These are phyloP conservation scores for Colletotrichum sp. DNA, from an alignment of 2,329 filamentous ascomycete genomes.

Conservation along the genomic window DNA sequence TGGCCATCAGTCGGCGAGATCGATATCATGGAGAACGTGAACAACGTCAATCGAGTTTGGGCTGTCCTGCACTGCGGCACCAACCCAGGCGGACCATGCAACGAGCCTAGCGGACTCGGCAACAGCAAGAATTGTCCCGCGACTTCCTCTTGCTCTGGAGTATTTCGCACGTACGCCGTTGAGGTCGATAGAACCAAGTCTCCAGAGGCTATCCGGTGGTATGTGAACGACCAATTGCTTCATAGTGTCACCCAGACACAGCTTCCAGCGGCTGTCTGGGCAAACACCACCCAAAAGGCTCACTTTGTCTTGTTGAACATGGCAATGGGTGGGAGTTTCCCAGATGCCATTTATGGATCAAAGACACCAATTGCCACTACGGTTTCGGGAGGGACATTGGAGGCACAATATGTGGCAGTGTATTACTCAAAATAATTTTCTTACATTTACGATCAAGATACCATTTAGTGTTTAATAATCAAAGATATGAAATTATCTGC, in stretches of 20 bases:
- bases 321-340: slow-evolving; percentile 42
- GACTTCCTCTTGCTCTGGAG: neutral
- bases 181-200: slow-evolving; percentile 33
- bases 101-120: slow-evolving; percentile 51
- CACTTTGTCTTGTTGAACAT: slow-evolving; percentile 43
- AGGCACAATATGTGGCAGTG: neutral
- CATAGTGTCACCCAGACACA: slow-evolving; percentile 40
- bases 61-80: slow-evolving; percentile 58
- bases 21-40: slow-evolving; percentile 67
- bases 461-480: neutral
- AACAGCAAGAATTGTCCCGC: neutral
- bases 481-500: neutral
- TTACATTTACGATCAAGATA: neutral
- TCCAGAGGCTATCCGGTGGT: slow-evolving; percentile 54
- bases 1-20: slow-evolving; percentile 57
- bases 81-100: slow-evolving; percentile 50
- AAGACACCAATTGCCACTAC: neutral
- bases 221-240: slow-evolving; percentile 48
- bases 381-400: neutral
- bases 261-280: slow-evolving; percentile 34
- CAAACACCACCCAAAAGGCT: slow-evolving; percentile 27
- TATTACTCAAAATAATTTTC: neutral
- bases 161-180: slow-evolving; percentile 32
- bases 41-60: slow-evolving; percentile 58
- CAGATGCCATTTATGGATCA: slow-evolving; percentile 29